Conservation (phyloP, 2,329 filamentous ascomycete species). For the Zasmidium cellare region DNA sequence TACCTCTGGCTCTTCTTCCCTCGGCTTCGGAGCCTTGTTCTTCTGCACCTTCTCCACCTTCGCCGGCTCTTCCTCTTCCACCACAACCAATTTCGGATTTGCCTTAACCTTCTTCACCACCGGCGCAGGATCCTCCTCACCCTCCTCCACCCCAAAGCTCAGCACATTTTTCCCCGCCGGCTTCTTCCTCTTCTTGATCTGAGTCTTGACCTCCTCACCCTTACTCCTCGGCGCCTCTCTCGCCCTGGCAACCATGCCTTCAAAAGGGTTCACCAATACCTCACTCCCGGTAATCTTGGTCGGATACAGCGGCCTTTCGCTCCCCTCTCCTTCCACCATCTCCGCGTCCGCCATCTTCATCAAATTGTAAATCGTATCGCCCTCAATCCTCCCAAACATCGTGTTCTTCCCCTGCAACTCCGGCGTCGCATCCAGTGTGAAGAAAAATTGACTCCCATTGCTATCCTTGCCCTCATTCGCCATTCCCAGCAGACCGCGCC, state of each 20-base stretch:
- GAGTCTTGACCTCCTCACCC: slow-evolving; percentile 50
- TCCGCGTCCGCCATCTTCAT: slow-evolving; percentile 91
- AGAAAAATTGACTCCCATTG: slow-evolving; percentile 96
- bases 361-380: slow-evolving; percentile 94
- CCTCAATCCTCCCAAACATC: slow-evolving; percentile 86
- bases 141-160: slow-evolving; percentile 71
- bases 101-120: slow-evolving; percentile 75
- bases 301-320: slow-evolving; percentile 82
- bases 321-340: slow-evolving; percentile 64
- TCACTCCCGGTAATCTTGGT: slow-evolving; percentile 74
- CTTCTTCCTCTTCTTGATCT: slow-evolving; percentile 64
- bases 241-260: slow-evolving; percentile 73
- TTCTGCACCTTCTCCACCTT: slow-evolving; percentile 21
- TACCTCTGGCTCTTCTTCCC: slow-evolving; percentile 12
- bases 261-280: slow-evolving; percentile 78
- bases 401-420: slow-evolving; percentile 91
- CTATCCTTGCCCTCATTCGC: slow-evolving; percentile 82
- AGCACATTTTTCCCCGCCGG: slow-evolving; percentile 75
- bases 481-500: slow-evolving; percentile 90
- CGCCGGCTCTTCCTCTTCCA: slow-evolving; percentile 32
- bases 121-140: slow-evolving; percentile 59
- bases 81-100: slow-evolving; percentile 69
- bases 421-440: slow-evolving; percentile 79
- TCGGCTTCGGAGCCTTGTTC: slow-evolving; percentile 12
- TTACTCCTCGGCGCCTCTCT: slow-evolving; percentile 55